A percentile compares a stretch with the other conserved stretches of the same genome.
Conservation (phyloP, 306 rosid genomes). For the Ormosia emarginata region DNA sequence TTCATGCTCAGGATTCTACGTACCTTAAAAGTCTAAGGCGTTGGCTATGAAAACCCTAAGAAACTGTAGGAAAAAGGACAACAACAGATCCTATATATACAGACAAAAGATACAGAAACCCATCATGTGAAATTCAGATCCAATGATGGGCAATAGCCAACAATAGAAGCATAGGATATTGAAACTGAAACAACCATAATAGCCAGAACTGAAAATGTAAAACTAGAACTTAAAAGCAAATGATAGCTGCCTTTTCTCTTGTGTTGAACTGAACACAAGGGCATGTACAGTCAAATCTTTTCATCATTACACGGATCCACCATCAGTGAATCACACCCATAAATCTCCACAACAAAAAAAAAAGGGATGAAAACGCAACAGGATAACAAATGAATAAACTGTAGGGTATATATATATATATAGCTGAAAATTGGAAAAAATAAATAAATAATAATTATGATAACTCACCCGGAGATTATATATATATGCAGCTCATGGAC, state of each 20-base stretch:
- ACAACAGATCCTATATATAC: constrained; percentile 1
- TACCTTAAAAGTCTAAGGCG: background rate
- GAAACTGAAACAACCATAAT: constrained; percentile 8
- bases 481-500: background rate
- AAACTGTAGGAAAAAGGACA: background rate
- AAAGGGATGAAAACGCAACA: background rate
- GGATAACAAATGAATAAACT: background rate
- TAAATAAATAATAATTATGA: background rate
- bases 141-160: constrained; percentile 5
- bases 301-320: constrained; percentile 45
- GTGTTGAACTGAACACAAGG: constrained; percentile 17
- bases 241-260: constrained; percentile 29
- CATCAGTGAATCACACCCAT: background rate
- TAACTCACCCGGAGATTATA: constrained; percentile 32
- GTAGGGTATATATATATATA: background rate
- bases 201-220: background rate
- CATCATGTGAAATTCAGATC: constrained; percentile 20
- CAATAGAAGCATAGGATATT: constrained; percentile 9
- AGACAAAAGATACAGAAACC: background rate
- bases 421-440: background rate
- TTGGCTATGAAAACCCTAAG: constrained; percentile 33
- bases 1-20: background rate
- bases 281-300: constrained; percentile 22
- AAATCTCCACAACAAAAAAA: background rate
- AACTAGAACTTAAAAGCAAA: constrained; percentile 20